These are phyloP conservation scores for Phytophthora foliorum DNA, from an alignment of 352 stramenopile genomes.

Conservation along the genomic window DNA sequence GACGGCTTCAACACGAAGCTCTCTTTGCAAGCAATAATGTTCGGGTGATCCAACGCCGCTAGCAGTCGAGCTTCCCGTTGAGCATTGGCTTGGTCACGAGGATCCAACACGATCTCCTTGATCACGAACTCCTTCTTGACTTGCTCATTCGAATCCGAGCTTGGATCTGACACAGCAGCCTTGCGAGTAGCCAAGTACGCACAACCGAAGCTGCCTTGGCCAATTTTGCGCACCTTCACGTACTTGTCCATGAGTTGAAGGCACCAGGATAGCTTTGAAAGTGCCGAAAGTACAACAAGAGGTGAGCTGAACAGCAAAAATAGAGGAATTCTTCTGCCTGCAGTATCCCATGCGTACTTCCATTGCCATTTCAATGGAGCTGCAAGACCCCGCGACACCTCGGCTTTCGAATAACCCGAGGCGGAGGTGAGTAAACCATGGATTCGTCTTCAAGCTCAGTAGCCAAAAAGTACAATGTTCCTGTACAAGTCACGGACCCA, in stretches of 20 bases:
- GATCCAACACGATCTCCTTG: constrained; percentile 82
- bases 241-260: constrained; percentile 74
- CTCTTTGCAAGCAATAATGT: constrained; percentile 87
- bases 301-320: constrained; percentile 24
- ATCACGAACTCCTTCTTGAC: constrained; percentile 65
- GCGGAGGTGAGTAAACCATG: constrained; percentile 5
- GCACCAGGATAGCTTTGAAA: constrained; percentile 7
- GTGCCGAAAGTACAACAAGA: not conserved
- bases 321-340: constrained; percentile 12
- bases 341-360: constrained; percentile 26
- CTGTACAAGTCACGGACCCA: constrained; percentile 4
- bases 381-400: not conserved
- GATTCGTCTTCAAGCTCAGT: constrained; percentile 10
- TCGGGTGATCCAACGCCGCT: constrained; percentile 78
- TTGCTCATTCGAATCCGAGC: constrained; percentile 2
- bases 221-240: constrained; percentile 80
- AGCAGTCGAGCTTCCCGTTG: constrained; percentile 78
- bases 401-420: no score
- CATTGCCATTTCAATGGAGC: not conserved
- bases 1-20: constrained; percentile 63
- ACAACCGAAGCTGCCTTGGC: constrained; percentile 75
- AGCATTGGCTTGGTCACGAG: constrained; percentile 64
- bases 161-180: constrained; percentile 24
- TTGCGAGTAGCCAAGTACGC: constrained; percentile 74
- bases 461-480: constrained; percentile 22